Evolutionary conservation across 2,329 filamentous ascomycete species (phyloP).

Genomic region (Penicillium sp.): DNA sequence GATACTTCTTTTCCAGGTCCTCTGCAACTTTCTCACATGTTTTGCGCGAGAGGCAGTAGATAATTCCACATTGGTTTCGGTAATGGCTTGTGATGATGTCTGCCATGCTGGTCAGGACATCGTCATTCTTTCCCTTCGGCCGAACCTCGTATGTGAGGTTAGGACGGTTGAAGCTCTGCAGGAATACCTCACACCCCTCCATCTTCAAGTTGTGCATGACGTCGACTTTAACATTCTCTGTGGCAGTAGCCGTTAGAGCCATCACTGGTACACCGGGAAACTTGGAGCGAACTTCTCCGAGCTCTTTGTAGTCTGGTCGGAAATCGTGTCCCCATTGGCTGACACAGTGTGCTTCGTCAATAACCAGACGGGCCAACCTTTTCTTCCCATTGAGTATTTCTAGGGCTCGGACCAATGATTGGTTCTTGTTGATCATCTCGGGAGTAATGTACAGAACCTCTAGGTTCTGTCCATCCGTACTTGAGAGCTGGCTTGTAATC

Average conservation of each 20-base stretch:
- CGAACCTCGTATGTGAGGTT: constrained; percentile 89
- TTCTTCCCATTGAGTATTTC: constrained; percentile 66
- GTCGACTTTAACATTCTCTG: constrained; percentile 86
- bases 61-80: constrained; percentile 75
- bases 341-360: constrained; percentile 98
- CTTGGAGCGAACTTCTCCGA: constrained; percentile 71
- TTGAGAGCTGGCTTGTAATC: constrained; percentile 66
- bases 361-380: constrained; percentile 85
- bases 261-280: constrained; percentile 86
- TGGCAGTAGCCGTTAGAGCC: constrained; percentile 93
- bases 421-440: constrained; percentile 90
- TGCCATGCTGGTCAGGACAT: constrained; percentile 56
- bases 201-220: constrained; percentile 91
- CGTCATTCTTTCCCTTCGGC: constrained; percentile 65
- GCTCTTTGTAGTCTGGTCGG: constrained; percentile 87
- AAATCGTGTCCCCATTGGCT: constrained; percentile 99
- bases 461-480: constrained; percentile 70
- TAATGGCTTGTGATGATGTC: constrained; percentile 70
- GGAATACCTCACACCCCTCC: constrained; percentile 73
- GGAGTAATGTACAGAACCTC: constrained; percentile 94
- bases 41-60: constrained; percentile 87
- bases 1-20: constrained; percentile 61
- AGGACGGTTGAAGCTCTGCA: constrained; percentile 94
- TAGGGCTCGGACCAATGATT: constrained; percentile 66
- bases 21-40: constrained; percentile 78